Evolutionary conservation across 2,329 filamentous ascomycete species (phyloP).

Genomic region (Ophiostoma himal-ulmi): DNA sequence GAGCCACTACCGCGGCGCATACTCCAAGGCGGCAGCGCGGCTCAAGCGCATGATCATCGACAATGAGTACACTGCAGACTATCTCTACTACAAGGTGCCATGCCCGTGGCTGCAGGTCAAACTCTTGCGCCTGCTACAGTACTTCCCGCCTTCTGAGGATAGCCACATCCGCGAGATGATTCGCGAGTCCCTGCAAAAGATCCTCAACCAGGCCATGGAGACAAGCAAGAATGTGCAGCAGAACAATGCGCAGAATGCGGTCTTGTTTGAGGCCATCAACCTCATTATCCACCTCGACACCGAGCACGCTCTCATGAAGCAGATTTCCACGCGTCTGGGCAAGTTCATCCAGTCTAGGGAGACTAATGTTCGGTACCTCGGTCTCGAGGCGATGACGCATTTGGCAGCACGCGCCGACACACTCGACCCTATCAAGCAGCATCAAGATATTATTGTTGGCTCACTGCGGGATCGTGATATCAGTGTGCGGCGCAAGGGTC

Average conservation of each 20-base stretch:
- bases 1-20: constrained; percentile 91
- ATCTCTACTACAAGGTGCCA: constrained; percentile 98
- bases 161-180: constrained; percentile 88
- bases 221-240: constrained; percentile 98
- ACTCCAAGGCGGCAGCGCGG: constrained; percentile 84
- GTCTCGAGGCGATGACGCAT: constrained; percentile 96
- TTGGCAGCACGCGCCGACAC: constrained; percentile 89
- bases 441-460: constrained; percentile 91
- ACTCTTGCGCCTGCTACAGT: constrained; percentile 82
- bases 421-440: constrained; percentile 93
- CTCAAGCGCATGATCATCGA: constrained; percentile 88
- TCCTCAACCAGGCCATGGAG: constrained; percentile 85
- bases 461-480: constrained; percentile 94
- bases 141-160: constrained; percentile 94
- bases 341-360: constrained; percentile 96
- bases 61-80: constrained; percentile 81
- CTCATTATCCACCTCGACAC: constrained; percentile 96
- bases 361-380: constrained; percentile 94
- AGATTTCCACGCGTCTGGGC: constrained; percentile 83
- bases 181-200: constrained; percentile 82
- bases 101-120: constrained; percentile 99
- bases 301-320: constrained; percentile 89
- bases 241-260: constrained; percentile 97
- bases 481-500: constrained; percentile 88
- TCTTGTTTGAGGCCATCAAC: constrained; percentile 97